Evolutionary conservation across 140 eudicot species (phyloP).

Genomic region (Stevia rebaudiana): DNA sequence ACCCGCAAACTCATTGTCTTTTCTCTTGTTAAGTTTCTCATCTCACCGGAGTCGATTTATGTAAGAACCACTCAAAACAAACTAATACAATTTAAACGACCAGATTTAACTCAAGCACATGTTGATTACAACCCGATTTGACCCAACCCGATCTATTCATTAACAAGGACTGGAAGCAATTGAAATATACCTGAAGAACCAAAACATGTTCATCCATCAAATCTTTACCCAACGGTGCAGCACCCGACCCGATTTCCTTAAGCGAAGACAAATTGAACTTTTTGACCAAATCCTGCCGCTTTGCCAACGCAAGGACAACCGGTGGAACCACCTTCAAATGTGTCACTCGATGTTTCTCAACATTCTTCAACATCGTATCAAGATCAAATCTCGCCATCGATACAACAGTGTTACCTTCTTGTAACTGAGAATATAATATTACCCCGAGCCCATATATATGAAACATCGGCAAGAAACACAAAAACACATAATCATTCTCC

Average conservation of each 20-base stretch:
- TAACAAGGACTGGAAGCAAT: no score
- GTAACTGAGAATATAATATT: constrained; percentile 49
- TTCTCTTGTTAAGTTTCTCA: no score
- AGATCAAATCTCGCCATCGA: constrained; percentile 64
- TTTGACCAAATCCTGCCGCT: constrained; percentile 41
- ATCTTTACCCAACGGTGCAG: constrained; percentile 88
- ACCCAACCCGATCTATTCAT: no score
- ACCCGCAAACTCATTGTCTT: no score
- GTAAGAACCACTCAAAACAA: no score
- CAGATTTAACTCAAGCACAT: no score
- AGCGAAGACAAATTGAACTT: constrained; percentile 66
- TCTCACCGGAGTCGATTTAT: no score
- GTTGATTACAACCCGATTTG: no score
- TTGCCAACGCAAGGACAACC: constrained; percentile 60
- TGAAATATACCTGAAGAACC: constrained; percentile 48
- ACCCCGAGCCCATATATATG: constrained; percentile 76
- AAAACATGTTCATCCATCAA: constrained; percentile 60
- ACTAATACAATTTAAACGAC: no score
- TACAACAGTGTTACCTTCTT: constrained; percentile 60
- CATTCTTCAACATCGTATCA: constrained; percentile 45
- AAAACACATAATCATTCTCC: constrained; percentile 33
- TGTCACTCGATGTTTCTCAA: constrained; percentile 55
- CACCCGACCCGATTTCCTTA: constrained; percentile 82
- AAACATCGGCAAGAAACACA: constrained; percentile 84
- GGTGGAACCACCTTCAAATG: constrained; percentile 81